A percentile compares a stretch with the other conserved stretches of the same genome.
phyloP scores from a whole-genome alignment of 2,329 filamentous ascomycete genomes.

The Penicillium sp. region DNA sequence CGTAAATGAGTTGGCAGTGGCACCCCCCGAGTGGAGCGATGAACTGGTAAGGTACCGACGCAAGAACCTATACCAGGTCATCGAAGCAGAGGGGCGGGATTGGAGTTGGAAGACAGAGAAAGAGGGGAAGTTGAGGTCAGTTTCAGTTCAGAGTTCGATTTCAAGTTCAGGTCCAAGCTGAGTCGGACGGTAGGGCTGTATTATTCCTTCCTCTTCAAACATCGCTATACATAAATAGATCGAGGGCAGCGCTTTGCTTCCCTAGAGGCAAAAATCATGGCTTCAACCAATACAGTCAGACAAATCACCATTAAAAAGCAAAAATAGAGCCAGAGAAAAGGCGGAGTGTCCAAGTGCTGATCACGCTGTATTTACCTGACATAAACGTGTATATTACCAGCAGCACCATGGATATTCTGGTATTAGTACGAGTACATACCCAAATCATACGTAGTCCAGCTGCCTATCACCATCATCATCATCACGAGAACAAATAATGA shows the following conservation, averaged over 20 bases:
- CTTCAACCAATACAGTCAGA: conserved; percentile 5
- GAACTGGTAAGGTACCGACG: conserved; percentile 18
- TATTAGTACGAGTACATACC: not conserved
- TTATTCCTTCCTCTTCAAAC: not conserved
- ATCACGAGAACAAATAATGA: not conserved
- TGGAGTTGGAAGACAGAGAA: conserved; percentile 5
- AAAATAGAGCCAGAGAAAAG: not conserved
- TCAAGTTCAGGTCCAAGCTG: not conserved
- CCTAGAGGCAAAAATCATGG: conserved; percentile 2
- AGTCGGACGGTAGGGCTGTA: not conserved
- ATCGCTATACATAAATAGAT: conserved; percentile 1
- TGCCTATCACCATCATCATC: not conserved
- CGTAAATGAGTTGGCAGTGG: conserved; percentile 30
- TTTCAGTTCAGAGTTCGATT: not conserved
- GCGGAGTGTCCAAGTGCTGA: conserved; percentile 3
- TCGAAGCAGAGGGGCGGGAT: conserved; percentile 17
- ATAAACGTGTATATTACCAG: not conserved
- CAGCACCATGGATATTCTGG: not conserved
- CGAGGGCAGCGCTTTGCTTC: not conserved
- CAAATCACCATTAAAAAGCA: not conserved
- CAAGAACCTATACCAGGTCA: conserved; percentile 22
- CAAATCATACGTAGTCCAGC: not conserved
- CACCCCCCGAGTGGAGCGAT: conserved; percentile 31
- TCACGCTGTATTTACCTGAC: not conserved
- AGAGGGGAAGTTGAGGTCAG: not conserved